These are phyloP conservation scores for Canariomyces notabilis DNA, from an alignment of 2,329 filamentous ascomycete genomes.

Conservation along the genomic window DNA sequence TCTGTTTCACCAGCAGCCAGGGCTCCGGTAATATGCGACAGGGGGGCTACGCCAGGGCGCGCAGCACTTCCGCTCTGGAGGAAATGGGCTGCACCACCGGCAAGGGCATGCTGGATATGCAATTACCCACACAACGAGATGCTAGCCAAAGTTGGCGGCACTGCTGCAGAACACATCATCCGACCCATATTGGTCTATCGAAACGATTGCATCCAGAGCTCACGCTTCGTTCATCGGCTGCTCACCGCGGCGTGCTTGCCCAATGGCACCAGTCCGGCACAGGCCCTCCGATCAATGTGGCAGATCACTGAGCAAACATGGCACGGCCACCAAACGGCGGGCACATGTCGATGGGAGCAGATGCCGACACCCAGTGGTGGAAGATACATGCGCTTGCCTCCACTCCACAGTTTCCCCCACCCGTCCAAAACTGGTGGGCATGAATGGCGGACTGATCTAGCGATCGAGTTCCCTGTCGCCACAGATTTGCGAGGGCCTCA, in stretches of 20 bases:
- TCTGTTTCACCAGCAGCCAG: constrained; percentile 49
- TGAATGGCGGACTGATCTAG: constrained; percentile 16
- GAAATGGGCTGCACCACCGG: constrained; percentile 15
- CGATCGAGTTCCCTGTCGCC: constrained; percentile 17
- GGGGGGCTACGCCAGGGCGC: constrained; percentile 25
- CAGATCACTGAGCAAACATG: constrained; percentile 10
- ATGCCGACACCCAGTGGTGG: no score
- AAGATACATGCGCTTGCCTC: constrained; percentile 4
- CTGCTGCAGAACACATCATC: constrained; percentile 22
- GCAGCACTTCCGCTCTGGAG: constrained; percentile 24
- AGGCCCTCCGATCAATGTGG: constrained; percentile 8
- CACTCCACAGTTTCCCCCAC: constrained; percentile 8
- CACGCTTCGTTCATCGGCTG: background rate
- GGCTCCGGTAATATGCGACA: constrained; percentile 35
- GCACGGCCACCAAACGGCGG: constrained; percentile 13
- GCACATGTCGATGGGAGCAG: no score
- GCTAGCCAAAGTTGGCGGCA: constrained; percentile 22
- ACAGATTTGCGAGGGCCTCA: constrained; percentile 1
- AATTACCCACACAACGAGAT: background rate
- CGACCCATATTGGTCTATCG: background rate
- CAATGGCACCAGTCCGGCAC: constrained; percentile 3
- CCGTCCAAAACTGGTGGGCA: background rate
- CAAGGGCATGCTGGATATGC: background rate
- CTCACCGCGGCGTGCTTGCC: background rate
- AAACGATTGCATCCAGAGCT: constrained; percentile 3